Evolutionary conservation across 2,329 filamentous ascomycete species (phyloP).

Genomic region (Rutstroemia sp.): DNA sequence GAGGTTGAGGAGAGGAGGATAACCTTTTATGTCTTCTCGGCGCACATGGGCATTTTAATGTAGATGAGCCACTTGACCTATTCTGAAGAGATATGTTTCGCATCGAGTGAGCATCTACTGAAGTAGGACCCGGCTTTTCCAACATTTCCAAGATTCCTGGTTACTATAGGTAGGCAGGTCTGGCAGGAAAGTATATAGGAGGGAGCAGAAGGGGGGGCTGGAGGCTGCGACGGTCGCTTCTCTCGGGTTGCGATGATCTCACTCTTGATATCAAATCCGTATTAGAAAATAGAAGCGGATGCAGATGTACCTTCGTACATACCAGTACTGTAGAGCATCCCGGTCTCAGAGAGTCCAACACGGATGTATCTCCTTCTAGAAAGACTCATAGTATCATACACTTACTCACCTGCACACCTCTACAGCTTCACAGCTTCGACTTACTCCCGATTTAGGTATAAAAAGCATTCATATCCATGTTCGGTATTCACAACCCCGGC

Average conservation of each 20-base stretch:
- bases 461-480: background rate
- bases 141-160: background rate
- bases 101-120: background rate
- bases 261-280: background rate
- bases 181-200: background rate
- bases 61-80: slow-evolving; percentile 7
- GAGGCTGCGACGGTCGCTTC: no score
- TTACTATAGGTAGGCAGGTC: background rate
- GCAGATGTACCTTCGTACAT: no score
- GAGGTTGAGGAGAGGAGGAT: slow-evolving; percentile 7
- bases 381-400: slow-evolving; percentile 4
- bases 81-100: background rate
- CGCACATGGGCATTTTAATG: background rate
- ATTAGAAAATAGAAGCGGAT: background rate
- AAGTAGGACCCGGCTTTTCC: slow-evolving; percentile 4
- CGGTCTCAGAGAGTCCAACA: no score
- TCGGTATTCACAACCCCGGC: slow-evolving; percentile 3
- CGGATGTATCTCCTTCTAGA: background rate
- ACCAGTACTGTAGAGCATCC: no score
- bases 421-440: background rate
- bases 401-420: slow-evolving; percentile 2
- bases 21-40: slow-evolving; percentile 12
- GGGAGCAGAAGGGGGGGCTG: no score
- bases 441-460: background rate
- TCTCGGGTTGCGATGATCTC: background rate